These are phyloP conservation scores for Geotrichum candidum DNA, from an alignment of 1,139 yeast genomes.

Conservation along the genomic window DNA sequence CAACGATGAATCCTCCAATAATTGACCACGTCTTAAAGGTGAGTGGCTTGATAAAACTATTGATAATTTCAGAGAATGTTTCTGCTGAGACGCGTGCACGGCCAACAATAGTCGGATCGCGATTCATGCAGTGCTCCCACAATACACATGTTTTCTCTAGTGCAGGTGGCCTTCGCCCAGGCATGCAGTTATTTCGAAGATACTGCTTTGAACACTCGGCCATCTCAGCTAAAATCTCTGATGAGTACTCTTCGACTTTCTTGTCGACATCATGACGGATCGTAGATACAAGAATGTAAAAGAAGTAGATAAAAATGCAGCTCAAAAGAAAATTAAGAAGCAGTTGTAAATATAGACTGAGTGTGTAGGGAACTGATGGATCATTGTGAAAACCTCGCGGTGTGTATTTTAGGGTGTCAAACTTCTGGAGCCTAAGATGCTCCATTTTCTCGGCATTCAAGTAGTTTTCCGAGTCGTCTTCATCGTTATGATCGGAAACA, in stretches of 20 bases:
- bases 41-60: conserved; percentile 69
- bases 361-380: conserved; percentile 57
- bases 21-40: conserved; percentile 66
- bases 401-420: background rate
- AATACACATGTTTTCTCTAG: conserved; percentile 62
- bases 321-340: conserved; percentile 57
- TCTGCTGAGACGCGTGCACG: conserved; percentile 73
- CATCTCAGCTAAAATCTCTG: conserved; percentile 60
- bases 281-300: conserved; percentile 51
- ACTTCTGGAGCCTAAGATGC: background rate
- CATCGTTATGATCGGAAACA: background rate
- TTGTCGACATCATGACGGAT: conserved; percentile 65
- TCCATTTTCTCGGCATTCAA: background rate
- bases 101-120: conserved; percentile 77
- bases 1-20: conserved; percentile 41
- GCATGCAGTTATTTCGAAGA: conserved; percentile 62
- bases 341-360: conserved; percentile 69
- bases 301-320: conserved; percentile 48
- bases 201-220: conserved; percentile 66
- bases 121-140: conserved; percentile 82
- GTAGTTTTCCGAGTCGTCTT: background rate
- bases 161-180: conserved; percentile 55
- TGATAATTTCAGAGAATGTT: conserved; percentile 73
- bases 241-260: conserved; percentile 58
- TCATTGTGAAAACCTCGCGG: conserved; percentile 25